Evolutionary conservation across 345 rosid genomes (phyloP).

Genomic region (Syzygium aromaticum): DNA sequence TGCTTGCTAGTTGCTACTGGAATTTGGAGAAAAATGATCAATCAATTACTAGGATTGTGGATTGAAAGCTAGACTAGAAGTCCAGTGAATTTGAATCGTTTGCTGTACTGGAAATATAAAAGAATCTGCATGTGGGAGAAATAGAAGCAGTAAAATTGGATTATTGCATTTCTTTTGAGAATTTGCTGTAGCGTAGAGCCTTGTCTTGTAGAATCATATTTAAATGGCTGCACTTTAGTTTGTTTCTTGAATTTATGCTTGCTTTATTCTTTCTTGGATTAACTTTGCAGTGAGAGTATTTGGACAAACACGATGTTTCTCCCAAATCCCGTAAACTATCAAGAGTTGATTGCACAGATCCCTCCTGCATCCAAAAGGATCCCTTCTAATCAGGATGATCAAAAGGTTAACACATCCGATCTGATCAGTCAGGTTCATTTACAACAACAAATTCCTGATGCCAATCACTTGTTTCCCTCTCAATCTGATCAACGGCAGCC

Average conservation of each 20-base stretch:
- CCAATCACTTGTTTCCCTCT: conserved; percentile 43
- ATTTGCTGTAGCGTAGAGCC: not conserved
- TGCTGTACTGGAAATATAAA: not conserved
- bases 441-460: conserved; percentile 14
- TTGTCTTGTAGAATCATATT: not conserved
- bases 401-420: conserved; percentile 51
- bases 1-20: not conserved
- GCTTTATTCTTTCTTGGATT: not conserved
- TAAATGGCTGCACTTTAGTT: not conserved
- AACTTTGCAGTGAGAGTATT: conserved; percentile 62
- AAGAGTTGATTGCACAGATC: conserved; percentile 53
- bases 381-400: conserved; percentile 36
- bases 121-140: not conserved
- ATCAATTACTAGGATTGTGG: not conserved
- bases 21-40: not conserved
- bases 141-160: not conserved
- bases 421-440: conserved; percentile 34
- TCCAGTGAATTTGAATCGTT: not conserved
- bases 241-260: not conserved
- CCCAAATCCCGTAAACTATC: conserved; percentile 51
- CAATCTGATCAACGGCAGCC: conserved; percentile 53
- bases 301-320: conserved; percentile 49
- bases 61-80: not conserved
- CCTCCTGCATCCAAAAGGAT: conserved; percentile 41
- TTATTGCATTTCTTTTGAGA: not conserved